Conservation (phyloP, 2,329 filamentous ascomycete genomes). For the Neonectria faginata region DNA sequence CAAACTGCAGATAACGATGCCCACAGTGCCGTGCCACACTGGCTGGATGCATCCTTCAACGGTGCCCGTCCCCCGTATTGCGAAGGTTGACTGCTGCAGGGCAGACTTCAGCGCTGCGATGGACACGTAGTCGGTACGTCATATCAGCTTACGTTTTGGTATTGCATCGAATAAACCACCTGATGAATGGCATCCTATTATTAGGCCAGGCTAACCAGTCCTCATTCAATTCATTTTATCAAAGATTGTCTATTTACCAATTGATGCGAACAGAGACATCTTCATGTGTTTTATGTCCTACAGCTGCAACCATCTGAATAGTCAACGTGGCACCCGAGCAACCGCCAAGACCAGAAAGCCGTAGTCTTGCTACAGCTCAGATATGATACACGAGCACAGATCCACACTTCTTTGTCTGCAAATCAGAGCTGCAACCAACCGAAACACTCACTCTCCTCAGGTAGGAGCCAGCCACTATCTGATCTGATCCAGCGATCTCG, state of each 20-base stretch:
- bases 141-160: conserved; percentile 24
- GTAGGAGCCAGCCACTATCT: not conserved
- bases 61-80: not conserved
- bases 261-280: not conserved
- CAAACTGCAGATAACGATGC: conserved; percentile 12
- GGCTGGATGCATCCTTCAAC: not conserved
- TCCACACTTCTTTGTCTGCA: not conserved
- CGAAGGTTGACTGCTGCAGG: conserved; percentile 1
- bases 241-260: not conserved
- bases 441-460: not conserved
- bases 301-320: not conserved
- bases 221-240: not conserved
- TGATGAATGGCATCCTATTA: not conserved
- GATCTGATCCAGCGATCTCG: not conserved
- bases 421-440: not conserved
- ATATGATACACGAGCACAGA: not conserved
- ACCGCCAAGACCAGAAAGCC: not conserved
- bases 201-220: conserved; percentile 5
- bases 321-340: not conserved
- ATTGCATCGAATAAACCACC: conserved; percentile 15
- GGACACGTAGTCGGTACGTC: conserved; percentile 28
- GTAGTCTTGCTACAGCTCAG: not conserved
- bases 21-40: not conserved
- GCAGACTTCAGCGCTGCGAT: conserved; percentile 17
- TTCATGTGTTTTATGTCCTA: not conserved